Evolutionary conservation across 1,284 basidiomycete genomes (phyloP), one percentile per base, ranked within the genome.

Genomic region (Apiotrichum laibachii): DNA sequence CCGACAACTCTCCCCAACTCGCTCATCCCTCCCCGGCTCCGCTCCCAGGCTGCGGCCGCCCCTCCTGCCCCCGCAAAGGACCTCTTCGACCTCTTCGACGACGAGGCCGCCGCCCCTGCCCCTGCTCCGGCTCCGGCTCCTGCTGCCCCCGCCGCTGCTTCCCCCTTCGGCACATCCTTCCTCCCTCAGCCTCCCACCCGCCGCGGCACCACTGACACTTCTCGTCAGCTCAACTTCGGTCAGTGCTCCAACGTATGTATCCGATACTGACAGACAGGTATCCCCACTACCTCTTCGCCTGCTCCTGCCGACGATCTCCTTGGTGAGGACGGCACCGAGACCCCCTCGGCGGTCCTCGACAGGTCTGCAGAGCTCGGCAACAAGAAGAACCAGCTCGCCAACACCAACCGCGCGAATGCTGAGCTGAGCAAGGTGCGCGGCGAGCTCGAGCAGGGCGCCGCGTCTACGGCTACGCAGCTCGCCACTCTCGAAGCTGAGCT

Each of bases 351-450:
- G 9, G 87, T 73, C 1, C 69, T 72, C 4, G 75, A 77, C 49
- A 64, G 69, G 26, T 76, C 77, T 12, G 77, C 86, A 3, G 89
- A 93, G 68, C 86, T 94, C 48, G 92, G 90, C 10, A 94, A 95
- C 71, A 78, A 85, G 35, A 87, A 86, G 75, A 93, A 91, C 68
- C 88, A 93, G 68, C 79, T 94, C 40, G 82, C 83, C 64, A 91
- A 89, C n/a, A 94, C 90, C 2, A 86, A 83, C 50, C 84, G 81
- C 22, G 47, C 67, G 12, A 66, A 78, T 16, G 54, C 67, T 5
- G 71, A 72, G 18, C 63, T 80, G 34, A 66, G 75, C 31, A 66
- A 65, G 40, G 70, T 73, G 2, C 72, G 76, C 16, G 64, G 60
- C 7, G 73, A 77, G 12, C 72, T 82, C 21, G 79, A 81, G 53